Evolutionary conservation across 768 basidiomycete genomes (phyloP).

Genomic region (Amanita rubescens): DNA sequence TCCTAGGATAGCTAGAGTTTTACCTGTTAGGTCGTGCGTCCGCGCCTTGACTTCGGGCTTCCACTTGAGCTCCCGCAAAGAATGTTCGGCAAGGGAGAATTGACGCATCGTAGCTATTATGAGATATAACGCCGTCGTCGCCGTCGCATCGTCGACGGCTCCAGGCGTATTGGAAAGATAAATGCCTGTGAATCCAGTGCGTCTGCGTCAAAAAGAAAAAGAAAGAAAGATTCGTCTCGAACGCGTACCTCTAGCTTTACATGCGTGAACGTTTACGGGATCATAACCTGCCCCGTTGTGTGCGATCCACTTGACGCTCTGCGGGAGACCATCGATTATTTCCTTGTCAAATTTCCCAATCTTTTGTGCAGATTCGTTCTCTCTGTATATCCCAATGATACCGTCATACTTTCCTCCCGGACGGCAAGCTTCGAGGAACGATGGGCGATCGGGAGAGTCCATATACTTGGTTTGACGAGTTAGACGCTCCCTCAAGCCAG

Average conservation of each 20-base stretch:
- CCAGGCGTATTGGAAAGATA: constrained; percentile 83
- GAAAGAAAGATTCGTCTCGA: not conserved
- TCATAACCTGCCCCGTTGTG: constrained; percentile 95
- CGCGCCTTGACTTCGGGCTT: constrained; percentile 44
- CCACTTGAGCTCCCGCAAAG: constrained; percentile 51
- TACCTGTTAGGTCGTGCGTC: constrained; percentile 58
- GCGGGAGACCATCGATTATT: constrained; percentile 60
- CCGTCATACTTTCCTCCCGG: constrained; percentile 68
- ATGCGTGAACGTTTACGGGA: constrained; percentile 70
- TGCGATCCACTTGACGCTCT: constrained; percentile 74
- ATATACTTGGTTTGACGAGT: constrained; percentile 22
- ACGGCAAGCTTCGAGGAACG: constrained; percentile 59
- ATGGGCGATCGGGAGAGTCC: constrained; percentile 54
- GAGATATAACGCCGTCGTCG: constrained; percentile 81
- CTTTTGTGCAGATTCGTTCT: constrained; percentile 54
- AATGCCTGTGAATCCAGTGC: constrained; percentile 46
- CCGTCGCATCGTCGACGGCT: constrained; percentile 87
- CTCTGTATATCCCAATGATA: constrained; percentile 70
- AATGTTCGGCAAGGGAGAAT: constrained; percentile 58
- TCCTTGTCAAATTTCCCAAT: constrained; percentile 80
- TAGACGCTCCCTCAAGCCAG: not conserved
- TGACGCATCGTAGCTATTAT: constrained; percentile 72
- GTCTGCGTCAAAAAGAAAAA: not conserved
- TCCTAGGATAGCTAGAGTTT: constrained; percentile 67
- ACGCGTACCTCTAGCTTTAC: constrained; percentile 56